Conservation (phyloP, 345 rosid species). For the Bruguiera parviflora region DNA sequence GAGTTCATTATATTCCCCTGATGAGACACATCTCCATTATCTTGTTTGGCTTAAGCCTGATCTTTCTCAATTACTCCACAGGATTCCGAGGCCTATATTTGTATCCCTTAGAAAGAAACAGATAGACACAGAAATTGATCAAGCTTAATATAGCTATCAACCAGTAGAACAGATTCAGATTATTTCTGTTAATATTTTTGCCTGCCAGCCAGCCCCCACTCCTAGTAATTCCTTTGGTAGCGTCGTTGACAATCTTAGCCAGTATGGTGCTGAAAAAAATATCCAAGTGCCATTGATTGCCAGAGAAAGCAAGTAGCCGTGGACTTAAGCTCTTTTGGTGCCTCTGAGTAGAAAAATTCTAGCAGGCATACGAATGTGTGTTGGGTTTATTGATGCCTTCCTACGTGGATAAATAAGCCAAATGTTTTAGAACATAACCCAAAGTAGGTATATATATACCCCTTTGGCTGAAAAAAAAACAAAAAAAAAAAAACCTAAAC, state of each 20-base stretch:
- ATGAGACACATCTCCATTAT: background rate
- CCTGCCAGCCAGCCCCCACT: constrained; percentile 63
- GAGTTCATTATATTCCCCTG: background rate
- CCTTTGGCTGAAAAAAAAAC: too few relatives aligned
- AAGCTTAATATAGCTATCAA: constrained; percentile 44
- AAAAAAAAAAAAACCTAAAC: too few relatives aligned
- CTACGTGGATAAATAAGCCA: too few relatives aligned
- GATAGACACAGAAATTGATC: constrained; percentile 45
- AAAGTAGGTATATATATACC: too few relatives aligned
- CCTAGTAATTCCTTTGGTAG: constrained; percentile 21
- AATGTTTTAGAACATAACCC: too few relatives aligned
- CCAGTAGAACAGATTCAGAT: constrained; percentile 50
- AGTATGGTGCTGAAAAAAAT: constrained; percentile 41
- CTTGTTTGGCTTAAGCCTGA: background rate
- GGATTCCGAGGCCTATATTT: constrained; percentile 35
- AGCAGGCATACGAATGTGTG: constrained; percentile 41
- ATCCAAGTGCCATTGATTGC: constrained; percentile 56
- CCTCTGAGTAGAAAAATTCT: constrained; percentile 60
- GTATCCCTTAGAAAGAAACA: constrained; percentile 40
- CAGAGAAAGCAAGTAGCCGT: constrained; percentile 52
- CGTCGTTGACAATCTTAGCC: constrained; percentile 41
- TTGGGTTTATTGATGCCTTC: too few relatives aligned
- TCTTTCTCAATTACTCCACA: background rate
- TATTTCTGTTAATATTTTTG: constrained; percentile 53
- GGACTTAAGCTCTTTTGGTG: constrained; percentile 42